phyloP scores from a whole-genome alignment of 257 asterid species.

The Ophiorrhiza pumila region DNA sequence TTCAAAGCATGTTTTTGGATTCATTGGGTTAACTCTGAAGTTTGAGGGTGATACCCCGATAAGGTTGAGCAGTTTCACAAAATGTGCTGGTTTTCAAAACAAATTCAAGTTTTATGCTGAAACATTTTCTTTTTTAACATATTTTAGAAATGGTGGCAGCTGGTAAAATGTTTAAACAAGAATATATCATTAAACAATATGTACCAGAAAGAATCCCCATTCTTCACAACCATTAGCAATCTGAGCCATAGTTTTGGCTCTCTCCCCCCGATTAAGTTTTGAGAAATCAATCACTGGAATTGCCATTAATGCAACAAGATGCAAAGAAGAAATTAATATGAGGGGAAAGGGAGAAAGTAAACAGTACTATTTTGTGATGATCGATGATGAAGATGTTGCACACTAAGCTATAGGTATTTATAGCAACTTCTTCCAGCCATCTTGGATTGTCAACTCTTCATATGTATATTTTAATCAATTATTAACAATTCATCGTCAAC shows the following conservation, averaged over 20 bases:
- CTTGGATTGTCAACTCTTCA: slow-evolving; percentile 38
- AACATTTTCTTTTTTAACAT: no score
- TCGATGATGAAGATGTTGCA: slow-evolving; percentile 20
- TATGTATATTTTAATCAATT: neutral
- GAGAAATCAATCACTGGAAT: slow-evolving; percentile 91
- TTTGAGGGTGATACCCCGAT: no score
- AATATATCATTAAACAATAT: no score
- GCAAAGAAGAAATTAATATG: neutral
- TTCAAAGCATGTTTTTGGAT: no score
- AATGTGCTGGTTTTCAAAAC: no score
- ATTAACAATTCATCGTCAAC: neutral
- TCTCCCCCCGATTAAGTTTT: slow-evolving; percentile 65
- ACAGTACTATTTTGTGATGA: slow-evolving; percentile 16
- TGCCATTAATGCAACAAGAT: slow-evolving; percentile 46
- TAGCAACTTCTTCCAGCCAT: slow-evolving; percentile 33
- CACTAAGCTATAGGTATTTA: slow-evolving; percentile 30
- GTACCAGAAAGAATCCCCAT: slow-evolving; percentile 98
- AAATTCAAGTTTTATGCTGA: no score
- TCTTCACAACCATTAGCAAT: slow-evolving; percentile 72
- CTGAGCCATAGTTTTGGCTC: slow-evolving; percentile 57
- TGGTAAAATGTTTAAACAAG: neutral
- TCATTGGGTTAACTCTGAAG: no score
- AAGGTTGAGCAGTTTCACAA: no score
- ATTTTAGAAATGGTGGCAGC: no score
- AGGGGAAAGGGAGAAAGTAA: neutral